Evolutionary conservation across 257 asterid species (phyloP), one percentile per base, ranked within the genome.

Genomic region (Solanum gracilifrons): DNA sequence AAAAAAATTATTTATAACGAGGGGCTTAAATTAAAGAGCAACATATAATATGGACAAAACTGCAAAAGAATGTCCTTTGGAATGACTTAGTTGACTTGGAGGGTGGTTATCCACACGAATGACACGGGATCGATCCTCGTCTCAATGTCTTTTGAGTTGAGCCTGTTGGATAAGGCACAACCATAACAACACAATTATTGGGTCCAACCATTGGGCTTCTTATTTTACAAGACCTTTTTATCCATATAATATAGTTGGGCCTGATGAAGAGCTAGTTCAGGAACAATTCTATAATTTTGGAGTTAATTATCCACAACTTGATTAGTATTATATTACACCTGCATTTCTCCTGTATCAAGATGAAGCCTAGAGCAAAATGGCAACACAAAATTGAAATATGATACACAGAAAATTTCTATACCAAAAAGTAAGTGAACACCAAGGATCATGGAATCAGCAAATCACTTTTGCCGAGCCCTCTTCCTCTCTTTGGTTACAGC

Each of bases 381-480:
- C 69, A n/a, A 80, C 69, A 9, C 13, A 80, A 79, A 79, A 16
- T 43, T 15, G 85, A 80, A 48, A 5, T 36, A 29, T 46, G 41
- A 80, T 29, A 46, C 11, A 77, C 3, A 13, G 37, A 79, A 27
- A 80, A 46, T 29, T 46, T 80, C 68, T 80, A 18, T 9, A 46
- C 41, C 25, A 7, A 76, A 43, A 4, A 13, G 3, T 13, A 43
- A 27, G 66, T 27, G 10, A 27, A 48, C 1, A 15, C 27, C 3
- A 25, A 43, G 9, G 64, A 79, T 5, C n/a, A 76, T 37, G 83
- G 55, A 79, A 15, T 41, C 36, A 8, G n/a, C 66, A 79, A 9
- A 72, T 92, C 92, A 94, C 88, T 84, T 92, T 86, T 74, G 86
- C 15, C 92, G 88, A n/a, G 84, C 91, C 85, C 93, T 84, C 87